Conservation (phyloP, 164 flowering plant genomes). For the Vitis cinerea region DNA sequence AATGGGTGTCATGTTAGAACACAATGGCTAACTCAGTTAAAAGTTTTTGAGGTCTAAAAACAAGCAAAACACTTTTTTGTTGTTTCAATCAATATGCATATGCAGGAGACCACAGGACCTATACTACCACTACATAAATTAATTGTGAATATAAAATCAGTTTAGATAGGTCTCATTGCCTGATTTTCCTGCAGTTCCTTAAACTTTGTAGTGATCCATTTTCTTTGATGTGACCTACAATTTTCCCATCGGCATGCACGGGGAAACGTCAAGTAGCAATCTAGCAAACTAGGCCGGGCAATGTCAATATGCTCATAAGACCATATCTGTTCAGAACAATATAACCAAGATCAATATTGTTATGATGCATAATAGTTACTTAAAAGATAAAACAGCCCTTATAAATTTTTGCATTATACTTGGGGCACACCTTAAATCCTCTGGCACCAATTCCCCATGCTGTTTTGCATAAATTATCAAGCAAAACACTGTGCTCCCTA, state of each 20-base stretch:
- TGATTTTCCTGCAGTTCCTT: conserved; percentile 32
- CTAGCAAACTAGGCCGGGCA: conserved; percentile 28
- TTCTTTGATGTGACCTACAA: conserved; percentile 20
- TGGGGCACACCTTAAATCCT: too few species aligned
- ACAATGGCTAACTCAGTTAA: background rate
- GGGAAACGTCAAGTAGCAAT: conserved; percentile 19
- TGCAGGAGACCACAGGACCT: background rate
- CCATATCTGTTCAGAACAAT: conserved; percentile 34
- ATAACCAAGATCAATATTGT: background rate
- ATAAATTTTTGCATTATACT: too few species aligned
- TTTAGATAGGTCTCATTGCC: conserved; percentile 15
- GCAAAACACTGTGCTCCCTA: too few species aligned
- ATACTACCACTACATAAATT: background rate
- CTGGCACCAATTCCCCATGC: too few species aligned
- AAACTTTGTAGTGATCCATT: conserved; percentile 27
- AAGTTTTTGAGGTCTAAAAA: background rate
- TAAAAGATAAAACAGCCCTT: too few species aligned
- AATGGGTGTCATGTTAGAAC: background rate
- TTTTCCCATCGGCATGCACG: conserved; percentile 45
- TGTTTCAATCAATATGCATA: background rate
- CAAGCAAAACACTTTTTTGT: background rate
- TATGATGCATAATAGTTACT: background rate
- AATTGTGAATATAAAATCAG: background rate
- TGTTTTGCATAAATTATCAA: too few species aligned
- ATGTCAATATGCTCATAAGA: conserved; percentile 47